These are phyloP conservation scores for Candida suzukii DNA, from an alignment of 805 yeast species.

Conservation along the genomic window DNA sequence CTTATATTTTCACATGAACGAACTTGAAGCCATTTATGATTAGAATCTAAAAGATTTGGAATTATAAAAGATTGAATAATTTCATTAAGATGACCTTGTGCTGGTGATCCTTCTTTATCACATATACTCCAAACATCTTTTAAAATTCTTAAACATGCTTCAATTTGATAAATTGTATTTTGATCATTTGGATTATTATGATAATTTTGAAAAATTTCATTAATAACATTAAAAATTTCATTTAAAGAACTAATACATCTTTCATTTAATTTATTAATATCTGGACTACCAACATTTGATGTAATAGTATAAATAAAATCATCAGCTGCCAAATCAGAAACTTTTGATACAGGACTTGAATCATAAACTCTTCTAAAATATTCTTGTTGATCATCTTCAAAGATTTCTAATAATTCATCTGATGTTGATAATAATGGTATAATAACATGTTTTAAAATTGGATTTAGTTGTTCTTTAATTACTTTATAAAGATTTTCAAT, in stretches of 20 bases:
- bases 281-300: constrained; percentile 3
- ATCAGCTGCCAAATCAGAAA: constrained; percentile 43
- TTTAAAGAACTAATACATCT: constrained; percentile 36
- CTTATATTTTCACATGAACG: constrained; percentile 56
- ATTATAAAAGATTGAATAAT: constrained; percentile 54
- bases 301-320: constrained; percentile 36
- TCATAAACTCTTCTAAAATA: constrained; percentile 71
- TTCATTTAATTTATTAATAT: constrained; percentile 6
- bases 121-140: constrained; percentile 58
- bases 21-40: constrained; percentile 62
- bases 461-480: constrained; percentile 57
- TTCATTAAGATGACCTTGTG: constrained; percentile 51
- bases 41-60: constrained; percentile 48
- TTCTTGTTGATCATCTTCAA: constrained; percentile 84
- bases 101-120: constrained; percentile 44
- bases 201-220: constrained; percentile 32
- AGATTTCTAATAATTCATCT: constrained; percentile 60
- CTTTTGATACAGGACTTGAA: constrained; percentile 39
- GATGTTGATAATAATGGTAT: constrained; percentile 71
- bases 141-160: constrained; percentile 70
- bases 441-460: constrained; percentile 62
- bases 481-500: constrained; percentile 55
- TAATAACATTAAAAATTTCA: constrained; percentile 47
- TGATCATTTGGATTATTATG: constrained; percentile 24
- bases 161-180: constrained; percentile 49